Evolutionary conservation across 139 green algal species (phyloP).

Genomic region (Gonium pectorale): DNA sequence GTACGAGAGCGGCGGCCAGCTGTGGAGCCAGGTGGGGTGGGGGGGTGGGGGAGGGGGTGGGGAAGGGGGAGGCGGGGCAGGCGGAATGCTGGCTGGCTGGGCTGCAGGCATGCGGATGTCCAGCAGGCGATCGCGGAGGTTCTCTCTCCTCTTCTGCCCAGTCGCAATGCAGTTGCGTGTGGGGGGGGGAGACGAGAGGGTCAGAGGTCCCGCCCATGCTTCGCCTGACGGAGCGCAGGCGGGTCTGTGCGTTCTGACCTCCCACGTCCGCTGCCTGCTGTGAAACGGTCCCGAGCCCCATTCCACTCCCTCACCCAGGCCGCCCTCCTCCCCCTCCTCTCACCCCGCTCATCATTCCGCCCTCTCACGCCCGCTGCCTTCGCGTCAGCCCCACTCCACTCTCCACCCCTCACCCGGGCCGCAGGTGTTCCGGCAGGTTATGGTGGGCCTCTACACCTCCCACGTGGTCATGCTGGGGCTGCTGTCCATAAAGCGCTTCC

Average conservation of each 20-base stretch:
- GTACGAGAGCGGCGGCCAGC: conserved; percentile 53
- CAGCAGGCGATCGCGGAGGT: not conserved
- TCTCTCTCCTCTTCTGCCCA: too few relatives aligned
- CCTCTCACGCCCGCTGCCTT: not conserved
- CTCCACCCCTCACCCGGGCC: not conserved
- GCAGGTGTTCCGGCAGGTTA: conserved; percentile 74
- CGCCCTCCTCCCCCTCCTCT: not conserved
- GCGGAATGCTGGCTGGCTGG: too few relatives aligned
- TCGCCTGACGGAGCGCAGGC: too few relatives aligned
- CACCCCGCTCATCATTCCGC: not conserved
- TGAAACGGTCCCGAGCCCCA: too few relatives aligned
- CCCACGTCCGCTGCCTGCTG: not conserved
- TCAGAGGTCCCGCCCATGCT: too few relatives aligned
- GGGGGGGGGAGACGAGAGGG: too few relatives aligned
- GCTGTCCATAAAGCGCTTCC: conserved; percentile 71
- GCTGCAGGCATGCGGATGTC: not conserved
- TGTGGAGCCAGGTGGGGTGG: conserved; percentile 43
- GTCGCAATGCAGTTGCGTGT: too few relatives aligned
- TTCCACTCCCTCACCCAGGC: not conserved
- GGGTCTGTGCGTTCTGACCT: not conserved
- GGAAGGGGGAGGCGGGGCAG: not conserved
- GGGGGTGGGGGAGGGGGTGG: not conserved
- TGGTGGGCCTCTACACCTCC: conserved; percentile 69
- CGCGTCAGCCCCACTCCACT: not conserved
- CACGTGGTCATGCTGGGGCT: conserved; percentile 74